Evolutionary conservation across 163 green algal genomes (phyloP).

Genomic region (Chlamydomonas reinhardtii): DNA sequence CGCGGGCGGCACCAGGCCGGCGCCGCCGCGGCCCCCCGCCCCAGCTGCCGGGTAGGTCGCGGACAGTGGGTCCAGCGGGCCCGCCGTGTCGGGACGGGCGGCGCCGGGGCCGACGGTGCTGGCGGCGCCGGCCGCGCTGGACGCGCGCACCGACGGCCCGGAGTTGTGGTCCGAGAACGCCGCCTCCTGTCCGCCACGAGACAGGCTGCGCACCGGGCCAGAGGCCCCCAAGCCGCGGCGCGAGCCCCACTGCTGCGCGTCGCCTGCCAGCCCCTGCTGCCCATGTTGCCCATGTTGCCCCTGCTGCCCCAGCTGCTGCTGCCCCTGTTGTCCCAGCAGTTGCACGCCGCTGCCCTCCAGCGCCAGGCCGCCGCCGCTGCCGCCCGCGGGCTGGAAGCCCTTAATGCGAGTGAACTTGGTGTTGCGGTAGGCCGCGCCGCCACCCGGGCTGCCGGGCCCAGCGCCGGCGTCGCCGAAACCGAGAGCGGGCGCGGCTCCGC

Average conservation of each 20-base stretch:
- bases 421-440: neutral
- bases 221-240: neutral
- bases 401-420: conserved; percentile 29
- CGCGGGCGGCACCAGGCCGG: conserved; percentile 1
- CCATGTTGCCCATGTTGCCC: neutral
- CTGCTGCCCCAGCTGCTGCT: neutral
- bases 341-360: neutral
- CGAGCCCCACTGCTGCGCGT: neutral
- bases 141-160: neutral
- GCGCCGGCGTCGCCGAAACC: neutral
- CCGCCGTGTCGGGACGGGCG: conserved; percentile 1
- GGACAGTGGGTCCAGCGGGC: neutral
- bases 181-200: neutral
- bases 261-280: neutral
- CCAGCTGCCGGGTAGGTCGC: neutral
- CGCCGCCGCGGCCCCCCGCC: neutral
- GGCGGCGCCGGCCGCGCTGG: too few species aligned
- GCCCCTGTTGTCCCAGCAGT: neutral
- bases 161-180: neutral
- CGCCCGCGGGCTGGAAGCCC: neutral
- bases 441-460: neutral
- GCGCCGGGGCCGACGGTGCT: neutral
- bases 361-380: neutral
- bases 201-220: too few species aligned
- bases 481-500: neutral